A percentile compares a stretch with the other conserved stretches of the same genome.
Evolutionary conservation across 1,139 yeast genomes (phyloP).

Genomic region (Lodderomyces parapsilosis): DNA sequence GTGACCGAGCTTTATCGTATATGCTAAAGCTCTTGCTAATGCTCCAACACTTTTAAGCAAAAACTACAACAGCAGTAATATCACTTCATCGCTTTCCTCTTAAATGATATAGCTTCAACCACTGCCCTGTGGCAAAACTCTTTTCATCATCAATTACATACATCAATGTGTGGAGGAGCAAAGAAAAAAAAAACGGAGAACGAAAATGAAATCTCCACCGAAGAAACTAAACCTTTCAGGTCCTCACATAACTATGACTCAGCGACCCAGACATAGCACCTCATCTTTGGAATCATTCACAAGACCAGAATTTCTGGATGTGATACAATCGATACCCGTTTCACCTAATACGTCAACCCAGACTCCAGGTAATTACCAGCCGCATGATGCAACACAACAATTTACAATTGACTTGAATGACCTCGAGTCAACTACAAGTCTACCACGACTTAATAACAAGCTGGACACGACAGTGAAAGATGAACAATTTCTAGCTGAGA

Average conservation of each 20-base stretch:
- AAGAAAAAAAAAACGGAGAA: neutral
- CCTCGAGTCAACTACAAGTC: neutral
- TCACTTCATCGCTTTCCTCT: too few relatives aligned
- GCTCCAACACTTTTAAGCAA: too few relatives aligned
- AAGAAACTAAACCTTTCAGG: too few relatives aligned
- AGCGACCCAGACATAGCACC: neutral
- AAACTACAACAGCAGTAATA: too few relatives aligned
- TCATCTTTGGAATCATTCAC: neutral
- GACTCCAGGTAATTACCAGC: neutral
- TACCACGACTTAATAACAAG: neutral
- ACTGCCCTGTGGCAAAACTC: too few relatives aligned
- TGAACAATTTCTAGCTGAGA: slow-evolving; percentile 3
- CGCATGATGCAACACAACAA: neutral
- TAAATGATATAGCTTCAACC: too few relatives aligned
- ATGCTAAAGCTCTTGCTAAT: too few relatives aligned
- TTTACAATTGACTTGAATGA: slow-evolving; percentile 1
- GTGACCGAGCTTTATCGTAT: too few relatives aligned
- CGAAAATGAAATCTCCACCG: too few relatives aligned
- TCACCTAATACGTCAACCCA: neutral
- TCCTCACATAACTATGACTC: too few relatives aligned
- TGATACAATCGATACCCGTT: neutral
- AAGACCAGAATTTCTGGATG: neutral
- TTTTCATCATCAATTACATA: too few relatives aligned
- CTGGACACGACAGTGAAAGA: slow-evolving; percentile 2
- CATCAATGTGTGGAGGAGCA: too few relatives aligned